A percentile compares a stretch with the other conserved stretches of the same genome.
These are phyloP conservation scores for Bifiguratus adelaidae DNA, from an alignment of 192 early-diverging fungal genomes.

Conservation along the genomic window DNA sequence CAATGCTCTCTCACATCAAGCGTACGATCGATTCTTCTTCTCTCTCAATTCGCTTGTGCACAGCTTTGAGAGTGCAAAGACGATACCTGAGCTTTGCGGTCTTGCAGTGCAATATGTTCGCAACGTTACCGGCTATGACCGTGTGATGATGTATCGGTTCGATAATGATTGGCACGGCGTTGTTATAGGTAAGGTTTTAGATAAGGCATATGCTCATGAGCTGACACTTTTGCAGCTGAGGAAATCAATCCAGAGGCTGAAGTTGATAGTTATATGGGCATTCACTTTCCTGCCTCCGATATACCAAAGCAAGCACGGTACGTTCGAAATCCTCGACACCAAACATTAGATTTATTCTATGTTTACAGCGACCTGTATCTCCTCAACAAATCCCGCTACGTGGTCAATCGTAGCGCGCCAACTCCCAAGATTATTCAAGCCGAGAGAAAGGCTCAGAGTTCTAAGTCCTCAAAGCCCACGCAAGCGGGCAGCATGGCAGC, in stretches of 20 bases:
- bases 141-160: conserved; percentile 7
- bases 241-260: neutral
- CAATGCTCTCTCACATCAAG: neutral
- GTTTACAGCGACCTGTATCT: conserved; percentile 1
- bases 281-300: conserved; percentile 1
- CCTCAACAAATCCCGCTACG: neutral
- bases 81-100: neutral
- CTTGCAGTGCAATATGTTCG: conserved; percentile 1
- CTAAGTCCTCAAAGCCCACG: no score
- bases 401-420: neutral
- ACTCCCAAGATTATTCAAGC: neutral
- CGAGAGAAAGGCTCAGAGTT: neutral
- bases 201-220: neutral
- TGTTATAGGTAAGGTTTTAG: neutral
- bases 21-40: conserved; percentile 4
- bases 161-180: conserved; percentile 5
- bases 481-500: no score
- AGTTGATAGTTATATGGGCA: conserved; percentile 2
- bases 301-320: conserved; percentile 5
- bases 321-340: no score
- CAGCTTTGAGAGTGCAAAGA: conserved; percentile 2
- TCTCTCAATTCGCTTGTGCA: neutral
- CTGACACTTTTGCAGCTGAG: neutral
- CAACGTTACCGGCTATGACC: neutral
- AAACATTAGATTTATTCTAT: no score